Evolutionary conservation across 805 yeast species (phyloP), one percentile per base, ranked within the genome.

Genomic region (Torulaspora indica): DNA sequence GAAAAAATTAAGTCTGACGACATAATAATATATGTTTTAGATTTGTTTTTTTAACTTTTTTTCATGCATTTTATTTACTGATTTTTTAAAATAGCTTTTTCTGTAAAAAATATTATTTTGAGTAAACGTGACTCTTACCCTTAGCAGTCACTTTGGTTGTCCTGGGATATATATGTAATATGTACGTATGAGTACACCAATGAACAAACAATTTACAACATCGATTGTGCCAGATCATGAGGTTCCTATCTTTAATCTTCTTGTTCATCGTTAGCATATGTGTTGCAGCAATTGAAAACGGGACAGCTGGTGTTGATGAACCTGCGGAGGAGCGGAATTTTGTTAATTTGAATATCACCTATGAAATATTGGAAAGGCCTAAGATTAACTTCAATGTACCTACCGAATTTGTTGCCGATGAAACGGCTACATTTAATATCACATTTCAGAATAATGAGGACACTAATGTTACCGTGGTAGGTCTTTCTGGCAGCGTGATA

Each of bases 401-500:
- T 18, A 34, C 55, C n/a, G 62, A 57, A 69, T 75, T 57, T 63
- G 69, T 48, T 58, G 75, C 76, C 52, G 82, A 82, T 25, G 82
- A 83, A 30, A 67, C 71, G 22, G 63, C 78, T 29, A 64, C 78
- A 2, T 58, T 85, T 43, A 64, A 63, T 15, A 82, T 80, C 61
- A 64, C 71, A 6, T 72, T 82, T 47, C 55, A 61, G 39, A 82
- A 82, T 58, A 65, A 72, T 29, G 85, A 81, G 51, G 75, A 74
- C 5, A 64, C 58, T 12, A 72, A 71, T 4, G 69, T 76, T 33
- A 68, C 75, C 15, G 64, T 85, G 43, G 76, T 79, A 37, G 93
- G 88, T 46, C 77, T 82, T 44, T 83, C 86, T 42, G 93, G 93
- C 43, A 57, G 73, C 42, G 73, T 85, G 64, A 68, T 74, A 44